These are phyloP conservation scores for Metschnikowia dekortorum DNA, from an alignment of 805 yeast genomes.

Conservation along the genomic window DNA sequence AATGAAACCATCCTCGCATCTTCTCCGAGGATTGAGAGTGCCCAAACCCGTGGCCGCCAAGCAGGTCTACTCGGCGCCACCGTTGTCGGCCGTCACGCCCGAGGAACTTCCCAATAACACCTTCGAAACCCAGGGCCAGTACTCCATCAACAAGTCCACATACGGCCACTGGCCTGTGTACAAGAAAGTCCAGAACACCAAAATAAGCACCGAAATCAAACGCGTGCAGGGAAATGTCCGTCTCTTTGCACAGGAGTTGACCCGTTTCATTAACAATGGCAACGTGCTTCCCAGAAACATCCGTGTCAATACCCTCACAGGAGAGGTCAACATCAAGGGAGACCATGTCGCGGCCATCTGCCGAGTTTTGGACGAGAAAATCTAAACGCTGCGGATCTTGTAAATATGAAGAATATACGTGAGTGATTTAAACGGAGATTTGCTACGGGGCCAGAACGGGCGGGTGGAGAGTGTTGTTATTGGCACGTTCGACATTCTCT, in stretches of 20 bases:
- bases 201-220: conserved; percentile 69
- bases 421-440: too few species aligned
- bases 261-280: conserved; percentile 24
- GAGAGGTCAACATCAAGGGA: conserved; percentile 39
- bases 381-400: background rate
- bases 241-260: conserved; percentile 64
- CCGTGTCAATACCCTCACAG: conserved; percentile 29
- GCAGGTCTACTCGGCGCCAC: conserved; percentile 26
- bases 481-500: too few species aligned
- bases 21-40: conserved; percentile 23
- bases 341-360: conserved; percentile 31
- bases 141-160: conserved; percentile 46
- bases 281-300: conserved; percentile 29
- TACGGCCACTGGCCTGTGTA: conserved; percentile 81
- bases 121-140: conserved; percentile 32
- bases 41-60: conserved; percentile 14
- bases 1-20: conserved; percentile 26
- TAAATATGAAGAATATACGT: background rate
- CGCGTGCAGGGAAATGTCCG: conserved; percentile 64
- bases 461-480: too few species aligned
- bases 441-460: too few species aligned
- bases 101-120: conserved; percentile 21
- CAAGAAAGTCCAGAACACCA: conserved; percentile 59
- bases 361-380: conserved; percentile 20
- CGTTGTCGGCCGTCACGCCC: conserved; percentile 17